Conservation (phyloP, 345 rosid genomes). For the Lepidium sativum region DNA sequence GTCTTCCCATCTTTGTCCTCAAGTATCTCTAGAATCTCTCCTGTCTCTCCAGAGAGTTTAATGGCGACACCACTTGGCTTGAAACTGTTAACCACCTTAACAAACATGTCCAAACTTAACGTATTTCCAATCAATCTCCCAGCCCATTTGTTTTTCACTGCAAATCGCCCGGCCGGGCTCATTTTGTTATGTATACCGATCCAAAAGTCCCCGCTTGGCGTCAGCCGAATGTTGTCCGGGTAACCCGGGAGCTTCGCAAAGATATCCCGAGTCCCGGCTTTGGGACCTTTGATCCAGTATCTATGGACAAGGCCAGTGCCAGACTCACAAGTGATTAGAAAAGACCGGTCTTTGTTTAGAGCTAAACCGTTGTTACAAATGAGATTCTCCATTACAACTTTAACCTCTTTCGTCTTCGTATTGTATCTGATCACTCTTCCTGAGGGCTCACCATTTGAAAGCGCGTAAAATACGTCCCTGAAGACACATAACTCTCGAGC, state of each 20-base stretch:
- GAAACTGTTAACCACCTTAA: not conserved
- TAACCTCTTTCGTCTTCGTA: constrained; percentile 14
- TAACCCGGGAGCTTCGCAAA: constrained; percentile 12
- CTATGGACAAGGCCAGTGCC: constrained; percentile 26
- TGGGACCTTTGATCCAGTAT: constrained; percentile 36
- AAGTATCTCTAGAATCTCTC: constrained; percentile 36
- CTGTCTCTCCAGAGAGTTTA: constrained; percentile 38
- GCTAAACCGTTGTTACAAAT: constrained; percentile 60
- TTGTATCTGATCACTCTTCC: constrained; percentile 19
- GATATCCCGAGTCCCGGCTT: constrained; percentile 20
- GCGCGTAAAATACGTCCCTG: not conserved
- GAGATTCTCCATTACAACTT: constrained; percentile 20
- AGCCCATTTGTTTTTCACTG: constrained; percentile 19
- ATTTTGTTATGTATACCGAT: constrained; percentile 2
- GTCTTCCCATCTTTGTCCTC: constrained; percentile 34
- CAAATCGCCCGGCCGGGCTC: constrained; percentile 7
- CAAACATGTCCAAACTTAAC: not conserved
- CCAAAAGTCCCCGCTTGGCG: constrained; percentile 17
- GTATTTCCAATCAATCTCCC: constrained; percentile 30
- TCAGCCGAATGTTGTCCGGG: constrained; percentile 11
- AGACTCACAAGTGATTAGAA: constrained; percentile 41
- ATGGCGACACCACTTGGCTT: constrained; percentile 22
- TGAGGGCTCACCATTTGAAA: not conserved
- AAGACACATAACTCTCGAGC: not conserved
- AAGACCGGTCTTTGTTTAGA: constrained; percentile 48